Evolutionary conservation across 2,329 filamentous ascomycete species (phyloP).

Genomic region (Scedosporium minutisporum): DNA sequence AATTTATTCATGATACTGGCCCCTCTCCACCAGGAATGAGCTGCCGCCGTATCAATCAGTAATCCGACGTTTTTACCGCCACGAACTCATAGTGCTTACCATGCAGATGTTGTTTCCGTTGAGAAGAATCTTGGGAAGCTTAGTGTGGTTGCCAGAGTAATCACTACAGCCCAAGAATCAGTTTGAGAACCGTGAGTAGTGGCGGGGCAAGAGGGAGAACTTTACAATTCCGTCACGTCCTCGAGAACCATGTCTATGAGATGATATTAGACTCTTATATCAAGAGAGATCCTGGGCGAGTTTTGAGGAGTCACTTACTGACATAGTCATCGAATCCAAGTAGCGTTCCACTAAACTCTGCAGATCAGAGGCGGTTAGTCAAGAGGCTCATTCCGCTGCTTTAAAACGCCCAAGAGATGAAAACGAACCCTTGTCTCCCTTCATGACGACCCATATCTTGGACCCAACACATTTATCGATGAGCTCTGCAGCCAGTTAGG

Average conservation of each 20-base stretch:
- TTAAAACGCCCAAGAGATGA: background rate
- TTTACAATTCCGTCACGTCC: slow-evolving; percentile 92
- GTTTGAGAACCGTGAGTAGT: background rate
- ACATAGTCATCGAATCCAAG: slow-evolving; percentile 99
- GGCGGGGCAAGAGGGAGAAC: background rate
- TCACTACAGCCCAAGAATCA: slow-evolving; percentile 49
- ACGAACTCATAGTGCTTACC: slow-evolving; percentile 43
- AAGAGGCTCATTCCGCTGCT: slow-evolving; percentile 8
- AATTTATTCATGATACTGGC: slow-evolving; percentile 30
- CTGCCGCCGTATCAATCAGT: slow-evolving; percentile 30
- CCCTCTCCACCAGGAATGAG: slow-evolving; percentile 72
- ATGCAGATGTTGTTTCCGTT: slow-evolving; percentile 99
- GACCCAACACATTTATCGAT: slow-evolving; percentile 99
- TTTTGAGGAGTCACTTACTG: slow-evolving; percentile 57
- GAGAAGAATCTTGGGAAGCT: slow-evolving; percentile 85
- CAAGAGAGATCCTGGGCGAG: background rate
- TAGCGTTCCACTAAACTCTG: slow-evolving; percentile 92
- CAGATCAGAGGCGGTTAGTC: slow-evolving; percentile 3
- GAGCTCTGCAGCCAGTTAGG: slow-evolving; percentile 54
- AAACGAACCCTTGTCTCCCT: slow-evolving; percentile 81
- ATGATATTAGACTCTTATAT: slow-evolving; percentile 13
- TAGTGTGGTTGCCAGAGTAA: slow-evolving; percentile 77
- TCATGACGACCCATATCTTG: slow-evolving; percentile 98
- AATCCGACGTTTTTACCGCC: background rate
- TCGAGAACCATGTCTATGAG: slow-evolving; percentile 88